Conservation (phyloP, 768 basidiomycete genomes). For the Termitomyces heimii region DNA sequence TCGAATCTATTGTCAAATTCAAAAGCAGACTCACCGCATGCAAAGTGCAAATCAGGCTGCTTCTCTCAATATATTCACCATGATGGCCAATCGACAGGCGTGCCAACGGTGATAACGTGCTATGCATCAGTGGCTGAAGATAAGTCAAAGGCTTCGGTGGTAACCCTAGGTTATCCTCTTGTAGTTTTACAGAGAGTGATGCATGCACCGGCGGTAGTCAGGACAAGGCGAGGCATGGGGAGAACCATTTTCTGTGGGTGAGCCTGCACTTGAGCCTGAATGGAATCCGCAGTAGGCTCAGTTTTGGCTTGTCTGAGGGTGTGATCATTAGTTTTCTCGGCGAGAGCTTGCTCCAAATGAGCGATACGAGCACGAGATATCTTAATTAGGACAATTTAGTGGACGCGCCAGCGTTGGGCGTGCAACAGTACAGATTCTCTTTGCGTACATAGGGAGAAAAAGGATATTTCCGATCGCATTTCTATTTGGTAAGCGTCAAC, state of each 20-base stretch:
- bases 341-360: conserved; percentile 20
- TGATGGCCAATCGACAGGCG: conserved; percentile 40
- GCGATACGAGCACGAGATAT: conserved; percentile 22
- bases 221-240: conserved; percentile 13
- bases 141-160: conserved; percentile 11
- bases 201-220: conserved; percentile 3
- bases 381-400: conserved; percentile 17
- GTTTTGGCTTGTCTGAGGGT: conserved; percentile 2
- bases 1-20: background rate
- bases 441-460: conserved; percentile 34
- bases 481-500: conserved; percentile 24
- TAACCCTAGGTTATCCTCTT: conserved; percentile 9
- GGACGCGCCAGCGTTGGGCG: conserved; percentile 36
- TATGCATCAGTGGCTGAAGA: conserved; percentile 29
- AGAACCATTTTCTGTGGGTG: conserved; percentile 13
- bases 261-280: conserved; percentile 15
- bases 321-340: conserved; percentile 8
- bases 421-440: conserved; percentile 36
- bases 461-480: conserved; percentile 43
- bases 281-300: conserved; percentile 6
- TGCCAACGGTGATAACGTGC: conserved; percentile 33
- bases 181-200: background rate
- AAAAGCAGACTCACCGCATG: conserved; percentile 29
- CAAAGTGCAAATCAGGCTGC: conserved; percentile 40
- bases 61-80: conserved; percentile 43